Evolutionary conservation across 192 early-diverging fungal species (phyloP).

Genomic region (Rhizoclosmatium globosum): DNA sequence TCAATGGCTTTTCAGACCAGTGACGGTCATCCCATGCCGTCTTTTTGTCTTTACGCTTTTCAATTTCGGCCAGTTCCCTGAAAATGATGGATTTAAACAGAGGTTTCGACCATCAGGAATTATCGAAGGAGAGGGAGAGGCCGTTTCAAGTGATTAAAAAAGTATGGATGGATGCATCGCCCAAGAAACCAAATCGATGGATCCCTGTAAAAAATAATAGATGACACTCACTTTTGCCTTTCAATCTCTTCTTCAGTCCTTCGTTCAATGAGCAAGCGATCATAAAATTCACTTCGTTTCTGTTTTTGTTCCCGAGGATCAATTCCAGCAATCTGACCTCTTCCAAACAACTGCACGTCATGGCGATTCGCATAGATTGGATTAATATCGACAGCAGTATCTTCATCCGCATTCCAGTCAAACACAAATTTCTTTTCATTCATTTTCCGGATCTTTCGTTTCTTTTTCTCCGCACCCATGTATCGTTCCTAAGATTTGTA

Average conservation of each 20-base stretch:
- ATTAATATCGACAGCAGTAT: constrained; percentile 93
- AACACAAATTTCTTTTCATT: constrained; percentile 97
- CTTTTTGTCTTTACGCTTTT: constrained; percentile 71
- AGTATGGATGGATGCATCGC: too few relatives aligned
- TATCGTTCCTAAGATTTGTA: constrained; percentile 64
- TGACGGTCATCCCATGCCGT: constrained; percentile 89
- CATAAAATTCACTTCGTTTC: constrained; percentile 73
- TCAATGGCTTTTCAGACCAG: constrained; percentile 91
- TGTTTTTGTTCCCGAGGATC: constrained; percentile 80
- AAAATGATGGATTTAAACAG: background rate
- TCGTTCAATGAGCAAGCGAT: constrained; percentile 57
- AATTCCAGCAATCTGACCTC: constrained; percentile 88
- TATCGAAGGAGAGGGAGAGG: too few relatives aligned
- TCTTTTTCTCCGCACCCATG: constrained; percentile 78
- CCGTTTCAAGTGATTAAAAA: too few relatives aligned
- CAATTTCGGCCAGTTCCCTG: constrained; percentile 71
- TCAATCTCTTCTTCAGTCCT: constrained; percentile 65
- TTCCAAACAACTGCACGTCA: constrained; percentile 79
- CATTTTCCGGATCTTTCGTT: constrained; percentile 80
- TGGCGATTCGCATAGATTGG: constrained; percentile 84
- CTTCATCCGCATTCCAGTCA: constrained; percentile 96
- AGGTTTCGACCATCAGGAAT: too few relatives aligned
- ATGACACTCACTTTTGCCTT: constrained; percentile 50
- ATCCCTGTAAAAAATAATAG: too few relatives aligned
- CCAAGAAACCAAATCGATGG: too few relatives aligned